Percentiles rank a stretch among this genome's conserved stretches.
These are phyloP conservation scores for Bipolaris victoriae DNA, from an alignment of 2,329 filamentous ascomycete species.

Conservation along the genomic window DNA sequence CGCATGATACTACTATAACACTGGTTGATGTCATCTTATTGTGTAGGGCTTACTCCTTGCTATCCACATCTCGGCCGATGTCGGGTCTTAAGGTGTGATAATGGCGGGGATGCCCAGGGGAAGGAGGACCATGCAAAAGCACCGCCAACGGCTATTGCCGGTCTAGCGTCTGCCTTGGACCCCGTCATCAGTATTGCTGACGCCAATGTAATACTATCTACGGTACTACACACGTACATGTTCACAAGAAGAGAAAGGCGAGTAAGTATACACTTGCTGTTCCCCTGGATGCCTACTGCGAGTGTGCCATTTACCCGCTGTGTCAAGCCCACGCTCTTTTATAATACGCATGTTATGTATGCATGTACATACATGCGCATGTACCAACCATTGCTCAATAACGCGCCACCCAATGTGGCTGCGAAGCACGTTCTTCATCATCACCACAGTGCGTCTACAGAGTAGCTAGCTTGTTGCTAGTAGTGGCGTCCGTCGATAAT, in stretches of 20 bases:
- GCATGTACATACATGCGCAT: not conserved
- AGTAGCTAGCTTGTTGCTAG: not conserved
- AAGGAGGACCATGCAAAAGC: not conserved
- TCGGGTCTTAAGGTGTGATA: not conserved
- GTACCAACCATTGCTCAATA: not conserved
- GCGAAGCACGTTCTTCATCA: not conserved
- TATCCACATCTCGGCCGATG: not conserved
- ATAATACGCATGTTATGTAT: not conserved
- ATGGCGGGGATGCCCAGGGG: not conserved
- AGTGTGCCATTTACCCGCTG: no score
- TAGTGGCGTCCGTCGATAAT: not conserved
- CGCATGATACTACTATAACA: no score
- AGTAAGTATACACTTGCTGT: no score
- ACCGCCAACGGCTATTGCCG: not conserved
- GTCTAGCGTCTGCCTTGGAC: not conserved
- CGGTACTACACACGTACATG: no score
- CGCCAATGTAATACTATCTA: not conserved
- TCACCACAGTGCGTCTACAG: not conserved
- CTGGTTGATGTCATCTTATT: no score
- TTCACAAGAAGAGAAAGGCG: no score
- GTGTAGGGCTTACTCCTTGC: not conserved
- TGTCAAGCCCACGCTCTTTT: not conserved
- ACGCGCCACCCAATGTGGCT: not conserved
- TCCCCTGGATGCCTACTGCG: no score
- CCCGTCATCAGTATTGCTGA: not conserved